Conservation (phyloP, 1,284 basidiomycete genomes). For the Gomphus bonarii region DNA sequence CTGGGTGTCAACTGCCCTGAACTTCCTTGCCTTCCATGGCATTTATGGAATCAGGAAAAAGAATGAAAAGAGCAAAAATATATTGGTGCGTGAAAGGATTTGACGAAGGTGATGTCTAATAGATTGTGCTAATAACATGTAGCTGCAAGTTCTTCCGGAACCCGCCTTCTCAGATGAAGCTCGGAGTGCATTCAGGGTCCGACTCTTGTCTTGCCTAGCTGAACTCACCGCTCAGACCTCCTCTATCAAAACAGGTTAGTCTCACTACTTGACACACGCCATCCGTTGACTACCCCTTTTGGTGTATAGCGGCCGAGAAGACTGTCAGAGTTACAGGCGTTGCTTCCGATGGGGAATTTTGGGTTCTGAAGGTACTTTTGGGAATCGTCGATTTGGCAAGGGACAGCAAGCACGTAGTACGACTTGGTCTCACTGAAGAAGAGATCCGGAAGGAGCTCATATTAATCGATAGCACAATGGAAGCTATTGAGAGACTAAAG, state of each 20-base stretch:
- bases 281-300: conserved; percentile 8
- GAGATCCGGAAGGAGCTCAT: conserved; percentile 31
- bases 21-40: conserved; percentile 79
- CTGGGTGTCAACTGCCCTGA: conserved; percentile 66
- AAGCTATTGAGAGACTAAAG: conserved; percentile 36
- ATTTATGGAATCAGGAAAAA: conserved; percentile 73
- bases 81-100: conserved; percentile 44
- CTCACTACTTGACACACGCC: neutral
- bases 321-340: conserved; percentile 46
- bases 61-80: conserved; percentile 53
- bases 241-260: conserved; percentile 38
- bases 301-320: conserved; percentile 32
- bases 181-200: conserved; percentile 54
- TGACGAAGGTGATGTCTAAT: neutral
- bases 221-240: conserved; percentile 58
- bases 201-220: conserved; percentile 66
- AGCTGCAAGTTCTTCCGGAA: conserved; percentile 55
- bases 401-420: conserved; percentile 62
- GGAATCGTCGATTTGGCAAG: conserved; percentile 52
- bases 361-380: conserved; percentile 63
- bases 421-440: conserved; percentile 46
- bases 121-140: neutral
- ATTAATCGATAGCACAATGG: conserved; percentile 37
- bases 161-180: conserved; percentile 68
- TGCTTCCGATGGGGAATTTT: conserved; percentile 66